Evolutionary conservation across 768 basidiomycete genomes (phyloP), one percentile per base, ranked within the genome.

Genomic region (Tylopilus vinaceipallidus): DNA sequence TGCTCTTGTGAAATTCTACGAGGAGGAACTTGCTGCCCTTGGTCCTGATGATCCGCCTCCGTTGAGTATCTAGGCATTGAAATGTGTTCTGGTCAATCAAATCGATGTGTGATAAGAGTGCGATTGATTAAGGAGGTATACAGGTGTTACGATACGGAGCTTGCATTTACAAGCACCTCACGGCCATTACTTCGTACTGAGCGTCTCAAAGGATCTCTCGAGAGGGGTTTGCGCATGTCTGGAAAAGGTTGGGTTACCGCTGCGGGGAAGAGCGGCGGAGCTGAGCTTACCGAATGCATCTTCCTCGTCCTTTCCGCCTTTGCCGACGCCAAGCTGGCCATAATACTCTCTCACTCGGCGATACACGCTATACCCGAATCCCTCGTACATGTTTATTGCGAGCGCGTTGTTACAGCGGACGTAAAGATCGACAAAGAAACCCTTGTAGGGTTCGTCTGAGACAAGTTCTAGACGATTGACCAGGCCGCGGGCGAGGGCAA

Each of bases 371-470:
- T 99, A 99, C 11, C 91, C 95, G 63, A 98, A 73, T 34, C 83
- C 78, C 65, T 98, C 92, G 62, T 98, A 98, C 87, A 99, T 88
- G 17, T 73, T 76, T 51, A 95, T 90, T 17, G 95, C 97, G 19
- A 92, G 75, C 3, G 69, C 59, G 58, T 95, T 97, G 51, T 84
- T 84, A 60, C 90, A 93, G 44, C 97, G 83, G 49, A 98, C 95
- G 65, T 93, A 98, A 19, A 99, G 79, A 69, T 98, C 97, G 41
- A 98, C 93, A 61, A 95, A 98, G 77, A 82, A 89, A 3, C 85
- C 90, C 54, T 80, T 81, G 74, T 93, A 89, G 22, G 77, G 77
- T 51, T 83, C 78, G 65, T 94, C 86, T 1, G 91, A 91, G 8
- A 92, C 86, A 58, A 79, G 75, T 67, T 98, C 95, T 38, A 99